Base-by-base conservation (phyloP, 352 stramenopile genomes). In the Pythium brachiatum region DNA sequence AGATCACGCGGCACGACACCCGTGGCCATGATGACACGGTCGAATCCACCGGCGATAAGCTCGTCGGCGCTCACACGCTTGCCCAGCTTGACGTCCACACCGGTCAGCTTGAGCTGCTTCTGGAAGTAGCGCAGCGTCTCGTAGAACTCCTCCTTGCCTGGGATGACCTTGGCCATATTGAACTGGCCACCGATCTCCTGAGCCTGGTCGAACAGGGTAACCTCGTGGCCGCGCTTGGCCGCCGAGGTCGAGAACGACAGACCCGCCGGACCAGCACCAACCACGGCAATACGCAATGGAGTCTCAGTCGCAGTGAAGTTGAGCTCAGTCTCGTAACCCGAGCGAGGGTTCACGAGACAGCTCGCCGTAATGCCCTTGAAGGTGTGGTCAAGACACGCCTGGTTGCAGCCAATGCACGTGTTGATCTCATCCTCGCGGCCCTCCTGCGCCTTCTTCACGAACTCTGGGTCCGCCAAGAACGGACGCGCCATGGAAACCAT, bases 71-170 rank as follows among this genome's bases (percentile, higher is more conserved):
- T 70, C 2, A 95, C 73, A 56, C 66, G 72, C 46, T 79, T 53
- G 32, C 75, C 70, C 27, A 97, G 81, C 43, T 83, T 76, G 32
- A 98, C 72, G n/a, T 95, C 84, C 1, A 98, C 92, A 16, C 76
- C 75, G 2, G 73, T 75, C 32, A 97, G 78, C 64, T 96, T 83
- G 48, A 98, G 65, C 68, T 96, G 83, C 41, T 88, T 88, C 53
- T 81, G 63, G 70, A 98, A 99, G 76, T 98, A 99, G 8, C 96
- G 85, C 41, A 99, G 76, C 16, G 96, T 99, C 80, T 99, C 97
- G 69, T 98, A 88, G 64, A 99, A 99, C 68, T 99, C 97, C 62
- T 99, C 95, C 73, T 99, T 99, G 23, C 97, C 96, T 12, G 97
- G 97, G 55, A 99, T 86, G 41, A 79, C 74, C 80, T 99, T 98